These are phyloP conservation scores for Camelina hispida DNA, from an alignment of 345 rosid genomes.

Conservation along the genomic window DNA sequence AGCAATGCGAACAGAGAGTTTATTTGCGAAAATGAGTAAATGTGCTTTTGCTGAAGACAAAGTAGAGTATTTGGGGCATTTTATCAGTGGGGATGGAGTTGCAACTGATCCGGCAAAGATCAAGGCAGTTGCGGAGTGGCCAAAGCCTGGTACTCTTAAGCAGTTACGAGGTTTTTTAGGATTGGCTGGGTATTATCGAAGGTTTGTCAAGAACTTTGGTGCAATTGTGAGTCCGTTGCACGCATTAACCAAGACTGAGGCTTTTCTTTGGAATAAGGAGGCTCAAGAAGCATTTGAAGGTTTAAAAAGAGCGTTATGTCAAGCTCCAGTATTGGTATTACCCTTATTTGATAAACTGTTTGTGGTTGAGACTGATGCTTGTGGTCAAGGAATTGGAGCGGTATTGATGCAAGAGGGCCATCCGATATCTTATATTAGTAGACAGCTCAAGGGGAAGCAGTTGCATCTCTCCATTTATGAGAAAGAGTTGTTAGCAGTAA, in stretches of 20 bases:
- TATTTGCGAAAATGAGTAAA: too few species aligned
- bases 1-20: too few species aligned
- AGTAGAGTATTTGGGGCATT: too few species aligned
- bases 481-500: not conserved
- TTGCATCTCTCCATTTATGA: not conserved
- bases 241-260: not conserved
- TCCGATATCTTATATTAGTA: not conserved
- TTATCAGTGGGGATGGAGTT: too few species aligned
- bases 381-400: not conserved
- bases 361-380: not conserved
- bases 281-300: not conserved
- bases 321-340: not conserved
- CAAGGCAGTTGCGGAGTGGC: not conserved
- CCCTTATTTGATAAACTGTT: not conserved
- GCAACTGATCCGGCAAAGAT: too few species aligned
- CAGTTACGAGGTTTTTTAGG: not conserved
- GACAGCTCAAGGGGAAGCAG: not conserved
- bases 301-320: not conserved
- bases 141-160: accelerated
- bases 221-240: not conserved
- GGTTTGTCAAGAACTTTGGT: not conserved
- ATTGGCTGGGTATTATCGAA: not conserved
- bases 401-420: not conserved
- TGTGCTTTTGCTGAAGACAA: too few species aligned
- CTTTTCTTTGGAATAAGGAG: not conserved